phyloP scores from a whole-genome alignment of 2,329 filamentous ascomycete species.

The Calonectria crousiana region DNA sequence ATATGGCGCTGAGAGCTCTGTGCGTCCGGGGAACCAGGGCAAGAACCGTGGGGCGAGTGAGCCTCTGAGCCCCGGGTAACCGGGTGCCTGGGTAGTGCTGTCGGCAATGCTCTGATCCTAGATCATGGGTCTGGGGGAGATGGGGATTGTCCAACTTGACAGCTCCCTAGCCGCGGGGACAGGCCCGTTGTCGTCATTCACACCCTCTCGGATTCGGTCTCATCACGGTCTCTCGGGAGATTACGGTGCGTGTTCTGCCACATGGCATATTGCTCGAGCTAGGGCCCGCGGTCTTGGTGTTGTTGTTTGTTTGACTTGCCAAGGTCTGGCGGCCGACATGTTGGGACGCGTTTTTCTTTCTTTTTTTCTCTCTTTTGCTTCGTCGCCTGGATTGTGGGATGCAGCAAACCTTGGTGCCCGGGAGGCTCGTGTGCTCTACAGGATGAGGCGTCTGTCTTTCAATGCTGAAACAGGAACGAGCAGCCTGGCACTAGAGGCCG shows the following conservation, averaged over 20 bases:
- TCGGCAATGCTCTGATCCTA: neutral
- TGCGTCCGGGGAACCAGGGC: constrained; percentile 9
- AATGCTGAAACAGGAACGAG: constrained; percentile 6
- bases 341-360: neutral
- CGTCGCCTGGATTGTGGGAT: constrained; percentile 6
- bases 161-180: neutral
- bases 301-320: neutral
- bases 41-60: constrained; percentile 4
- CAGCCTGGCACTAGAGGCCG: neutral
- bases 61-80: neutral
- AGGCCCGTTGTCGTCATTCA: neutral
- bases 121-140: constrained; percentile 6
- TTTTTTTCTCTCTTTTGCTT: too few species aligned
- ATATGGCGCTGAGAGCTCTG: constrained; percentile 24
- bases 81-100: constrained; percentile 9
- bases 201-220: constrained; percentile 6
- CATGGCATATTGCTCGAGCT: constrained; percentile 2
- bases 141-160: constrained; percentile 4
- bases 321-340: neutral
- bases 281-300: neutral
- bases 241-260: constrained; percentile 14
- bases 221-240: constrained; percentile 12
- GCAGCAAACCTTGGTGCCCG: constrained; percentile 2
- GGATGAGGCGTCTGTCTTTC: constrained; percentile 7
- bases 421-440: constrained; percentile 1